Evolutionary conservation across 1,284 basidiomycete genomes (phyloP).

Genomic region (Austroboletus niveus): DNA sequence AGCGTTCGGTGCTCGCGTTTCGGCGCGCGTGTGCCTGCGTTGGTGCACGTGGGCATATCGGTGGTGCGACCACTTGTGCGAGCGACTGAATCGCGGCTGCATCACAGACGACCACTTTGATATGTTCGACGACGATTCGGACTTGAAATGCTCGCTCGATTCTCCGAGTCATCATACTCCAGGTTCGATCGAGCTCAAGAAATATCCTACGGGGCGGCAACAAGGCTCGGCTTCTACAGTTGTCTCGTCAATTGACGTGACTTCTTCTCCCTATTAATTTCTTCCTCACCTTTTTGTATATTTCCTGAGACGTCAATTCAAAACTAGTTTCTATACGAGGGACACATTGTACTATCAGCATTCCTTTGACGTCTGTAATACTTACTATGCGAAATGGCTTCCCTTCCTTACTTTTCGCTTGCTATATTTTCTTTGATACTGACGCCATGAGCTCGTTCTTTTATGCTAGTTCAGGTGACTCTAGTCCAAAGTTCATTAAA

Average conservation of each 20-base stretch:
- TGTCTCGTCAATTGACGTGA: conserved; percentile 1
- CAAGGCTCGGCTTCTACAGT: background rate
- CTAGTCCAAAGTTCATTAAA: conserved; percentile 1
- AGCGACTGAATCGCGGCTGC: conserved; percentile 5
- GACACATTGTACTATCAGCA: conserved; percentile 2
- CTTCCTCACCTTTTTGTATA: background rate
- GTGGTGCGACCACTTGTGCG: conserved; percentile 12
- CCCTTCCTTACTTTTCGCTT: background rate
- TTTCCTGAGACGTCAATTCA: background rate
- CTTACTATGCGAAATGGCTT: conserved; percentile 3
- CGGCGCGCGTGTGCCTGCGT: conserved; percentile 20
- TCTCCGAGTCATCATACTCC: background rate
- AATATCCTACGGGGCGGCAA: conserved; percentile 2
- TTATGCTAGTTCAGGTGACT: background rate
- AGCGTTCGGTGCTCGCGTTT: conserved; percentile 25
- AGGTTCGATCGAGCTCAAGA: conserved; percentile 4
- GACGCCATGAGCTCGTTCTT: background rate
- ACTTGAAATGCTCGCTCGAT: background rate
- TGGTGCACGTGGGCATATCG: conserved; percentile 27
- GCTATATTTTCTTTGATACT: conserved; percentile 3
- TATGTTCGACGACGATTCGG: background rate
- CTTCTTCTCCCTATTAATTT: background rate
- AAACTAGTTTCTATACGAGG: background rate
- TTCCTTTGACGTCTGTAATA: conserved; percentile 7
- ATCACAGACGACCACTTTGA: background rate